These are phyloP conservation scores for Citrullus colocynthis DNA, from an alignment of 306 rosid genomes.

Conservation along the genomic window DNA sequence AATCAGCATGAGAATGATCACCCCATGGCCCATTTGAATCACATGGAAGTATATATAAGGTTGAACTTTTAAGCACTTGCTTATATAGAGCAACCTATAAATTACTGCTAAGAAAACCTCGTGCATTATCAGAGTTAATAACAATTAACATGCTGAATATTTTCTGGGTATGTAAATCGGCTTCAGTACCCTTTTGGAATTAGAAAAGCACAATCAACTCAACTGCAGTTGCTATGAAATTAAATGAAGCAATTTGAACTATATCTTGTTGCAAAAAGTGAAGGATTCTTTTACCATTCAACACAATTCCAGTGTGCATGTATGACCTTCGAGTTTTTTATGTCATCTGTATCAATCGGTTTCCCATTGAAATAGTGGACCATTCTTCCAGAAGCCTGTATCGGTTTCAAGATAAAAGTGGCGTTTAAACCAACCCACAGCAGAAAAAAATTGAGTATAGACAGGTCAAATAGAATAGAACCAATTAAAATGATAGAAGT, in stretches of 20 bases:
- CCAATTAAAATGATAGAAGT: background rate
- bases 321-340: slow-evolving; percentile 42
- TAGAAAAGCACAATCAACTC: background rate
- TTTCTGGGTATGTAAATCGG: background rate
- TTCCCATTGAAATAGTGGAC: slow-evolving; percentile 51
- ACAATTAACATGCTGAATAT: background rate
- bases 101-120: background rate
- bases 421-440: background rate
- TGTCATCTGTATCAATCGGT: slow-evolving; percentile 40
- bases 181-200: background rate
- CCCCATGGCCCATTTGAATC: background rate
- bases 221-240: background rate
- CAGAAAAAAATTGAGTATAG: background rate
- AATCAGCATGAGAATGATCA: background rate
- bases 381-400: slow-evolving; percentile 68
- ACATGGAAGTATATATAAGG: background rate
- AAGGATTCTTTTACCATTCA: slow-evolving; percentile 57
- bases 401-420: slow-evolving; percentile 8
- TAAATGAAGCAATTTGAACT: background rate
- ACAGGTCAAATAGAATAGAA: background rate
- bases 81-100: background rate
- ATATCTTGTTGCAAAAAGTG: background rate
- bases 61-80: background rate
- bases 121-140: background rate
- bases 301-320: slow-evolving; percentile 82